Conservation (phyloP, 2,329 filamentous ascomycete species). For the Epicoccum sorghinum region DNA sequence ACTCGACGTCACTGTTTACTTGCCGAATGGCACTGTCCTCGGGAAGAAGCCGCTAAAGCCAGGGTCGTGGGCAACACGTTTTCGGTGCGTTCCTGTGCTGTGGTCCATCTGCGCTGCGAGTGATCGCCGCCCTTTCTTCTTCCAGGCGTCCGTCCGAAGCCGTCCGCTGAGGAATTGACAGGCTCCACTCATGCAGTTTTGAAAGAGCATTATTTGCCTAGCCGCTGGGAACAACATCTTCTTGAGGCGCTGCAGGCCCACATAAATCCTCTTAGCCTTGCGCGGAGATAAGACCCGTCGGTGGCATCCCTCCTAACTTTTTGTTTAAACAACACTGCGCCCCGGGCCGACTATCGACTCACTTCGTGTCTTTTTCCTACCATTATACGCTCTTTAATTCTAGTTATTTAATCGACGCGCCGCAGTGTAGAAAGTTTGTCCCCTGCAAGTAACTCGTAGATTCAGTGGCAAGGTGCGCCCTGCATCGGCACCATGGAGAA, state of each 20-base stretch:
- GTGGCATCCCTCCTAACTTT: slow-evolving; percentile 4
- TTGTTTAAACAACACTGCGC: slow-evolving; percentile 1
- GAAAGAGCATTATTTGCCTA: slow-evolving; percentile 10
- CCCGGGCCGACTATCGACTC: not conserved
- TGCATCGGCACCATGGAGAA: slow-evolving; percentile 34
- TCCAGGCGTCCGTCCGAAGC: slow-evolving; percentile 17
- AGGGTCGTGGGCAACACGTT: slow-evolving; percentile 1
- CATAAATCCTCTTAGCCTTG: slow-evolving; percentile 2
- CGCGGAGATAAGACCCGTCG: slow-evolving; percentile 15
- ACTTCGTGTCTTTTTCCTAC: slow-evolving; percentile 5
- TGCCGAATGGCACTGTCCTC: slow-evolving; percentile 1
- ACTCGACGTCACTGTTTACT: slow-evolving; percentile 4
- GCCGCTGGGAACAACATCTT: slow-evolving; percentile 13
- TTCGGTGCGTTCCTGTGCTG: not conserved
- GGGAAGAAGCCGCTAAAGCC: slow-evolving; percentile 7
- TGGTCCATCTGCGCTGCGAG: not conserved
- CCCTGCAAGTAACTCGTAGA: slow-evolving; percentile 3
- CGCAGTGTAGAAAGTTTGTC: slow-evolving; percentile 7
- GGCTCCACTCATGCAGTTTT: not conserved
- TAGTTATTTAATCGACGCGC: slow-evolving; percentile 11
- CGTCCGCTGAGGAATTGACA: slow-evolving; percentile 22
- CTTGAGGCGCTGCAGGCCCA: slow-evolving; percentile 15
- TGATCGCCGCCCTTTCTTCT: slow-evolving; percentile 11
- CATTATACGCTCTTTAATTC: slow-evolving; percentile 23
- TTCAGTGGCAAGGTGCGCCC: slow-evolving; percentile 25